A percentile compares a stretch with the other conserved stretches of the same genome.
Conservation (phyloP, 2,329 filamentous ascomycete species). For the Nemania sp. region DNA sequence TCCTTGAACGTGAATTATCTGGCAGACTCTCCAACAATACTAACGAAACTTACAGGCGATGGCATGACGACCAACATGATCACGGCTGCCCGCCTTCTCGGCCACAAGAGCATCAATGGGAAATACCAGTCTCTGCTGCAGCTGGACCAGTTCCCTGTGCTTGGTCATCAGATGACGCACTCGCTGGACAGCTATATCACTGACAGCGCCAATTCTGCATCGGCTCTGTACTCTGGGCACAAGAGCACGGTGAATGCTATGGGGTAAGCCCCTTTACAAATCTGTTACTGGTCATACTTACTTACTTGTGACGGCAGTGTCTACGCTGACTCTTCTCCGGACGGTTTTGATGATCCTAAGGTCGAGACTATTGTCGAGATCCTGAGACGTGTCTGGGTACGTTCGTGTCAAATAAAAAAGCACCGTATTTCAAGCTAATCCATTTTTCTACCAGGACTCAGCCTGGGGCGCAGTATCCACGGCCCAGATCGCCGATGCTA, state of each 20-base stretch:
- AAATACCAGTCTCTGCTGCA: slow-evolving; percentile 76
- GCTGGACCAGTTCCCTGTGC: slow-evolving; percentile 81
- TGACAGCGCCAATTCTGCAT: slow-evolving; percentile 83
- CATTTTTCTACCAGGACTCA: slow-evolving; percentile 43
- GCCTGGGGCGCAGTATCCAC: slow-evolving; percentile 73
- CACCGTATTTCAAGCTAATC: background rate
- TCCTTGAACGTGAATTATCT: background rate
- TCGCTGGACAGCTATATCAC: slow-evolving; percentile 85
- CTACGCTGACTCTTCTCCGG: slow-evolving; percentile 75
- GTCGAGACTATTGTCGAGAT: slow-evolving; percentile 82
- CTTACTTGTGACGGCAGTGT: slow-evolving; percentile 47
- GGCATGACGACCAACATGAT: slow-evolving; percentile 78
- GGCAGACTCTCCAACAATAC: background rate
- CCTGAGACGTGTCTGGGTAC: slow-evolving; percentile 68
- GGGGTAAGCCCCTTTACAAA: slow-evolving; percentile 49
- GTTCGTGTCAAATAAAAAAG: background rate
- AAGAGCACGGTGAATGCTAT: slow-evolving; percentile 83
- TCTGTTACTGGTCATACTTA: background rate
- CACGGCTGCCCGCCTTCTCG: slow-evolving; percentile 77
- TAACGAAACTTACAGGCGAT: slow-evolving; percentile 41
- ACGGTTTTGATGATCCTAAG: slow-evolving; percentile 81
- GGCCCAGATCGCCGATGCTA: slow-evolving; percentile 81
- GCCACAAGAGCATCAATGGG: slow-evolving; percentile 81
- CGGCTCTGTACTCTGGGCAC: slow-evolving; percentile 79
- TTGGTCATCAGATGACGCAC: slow-evolving; percentile 88